A percentile compares a stretch with the other conserved stretches of the same genome.
These are phyloP conservation scores for Mortierella sp. DNA, from an alignment of 371 early-diverging fungal species.

Conservation along the genomic window DNA sequence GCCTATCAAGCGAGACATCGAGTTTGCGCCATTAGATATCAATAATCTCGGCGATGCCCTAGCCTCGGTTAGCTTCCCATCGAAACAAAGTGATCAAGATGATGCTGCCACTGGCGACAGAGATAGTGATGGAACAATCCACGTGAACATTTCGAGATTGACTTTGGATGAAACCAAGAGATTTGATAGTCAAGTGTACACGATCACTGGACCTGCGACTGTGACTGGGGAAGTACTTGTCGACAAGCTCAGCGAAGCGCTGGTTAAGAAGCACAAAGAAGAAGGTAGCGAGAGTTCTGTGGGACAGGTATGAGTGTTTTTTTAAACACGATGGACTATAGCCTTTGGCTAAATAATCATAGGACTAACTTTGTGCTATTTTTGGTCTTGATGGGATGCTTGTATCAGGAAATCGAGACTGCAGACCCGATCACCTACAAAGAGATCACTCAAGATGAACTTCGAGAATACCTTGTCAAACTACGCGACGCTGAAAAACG, in stretches of 20 bases:
- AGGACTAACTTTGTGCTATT: too few relatives aligned
- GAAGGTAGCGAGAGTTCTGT: background rate
- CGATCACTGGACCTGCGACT: constrained; percentile 34
- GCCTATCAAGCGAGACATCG: constrained; percentile 24
- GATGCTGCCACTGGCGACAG: background rate
- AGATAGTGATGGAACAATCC: background rate
- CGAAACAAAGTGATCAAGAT: background rate
- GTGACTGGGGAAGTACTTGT: constrained; percentile 29
- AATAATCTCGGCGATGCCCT: constrained; percentile 32
- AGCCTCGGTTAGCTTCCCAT: constrained; percentile 29
- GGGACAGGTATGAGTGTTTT: background rate
- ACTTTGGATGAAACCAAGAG: constrained; percentile 1
- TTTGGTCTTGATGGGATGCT: too few relatives aligned
- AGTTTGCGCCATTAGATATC: constrained; percentile 36
- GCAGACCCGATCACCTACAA: constrained; percentile 16
- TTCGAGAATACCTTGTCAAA: constrained; percentile 12
- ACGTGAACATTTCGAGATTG: background rate
- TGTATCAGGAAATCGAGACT: background rate
- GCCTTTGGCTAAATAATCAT: too few relatives aligned
- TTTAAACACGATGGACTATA: too few relatives aligned
- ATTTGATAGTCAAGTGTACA: constrained; percentile 30
- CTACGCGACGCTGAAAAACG: constrained; percentile 6
- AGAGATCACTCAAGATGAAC: constrained; percentile 15
- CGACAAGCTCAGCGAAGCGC: constrained; percentile 14
- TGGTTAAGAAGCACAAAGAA: background rate